Percentiles rank a stretch among this genome's conserved stretches.
Conservation (phyloP, 352 stramenopile genomes). For the Pythium coloratum region DNA sequence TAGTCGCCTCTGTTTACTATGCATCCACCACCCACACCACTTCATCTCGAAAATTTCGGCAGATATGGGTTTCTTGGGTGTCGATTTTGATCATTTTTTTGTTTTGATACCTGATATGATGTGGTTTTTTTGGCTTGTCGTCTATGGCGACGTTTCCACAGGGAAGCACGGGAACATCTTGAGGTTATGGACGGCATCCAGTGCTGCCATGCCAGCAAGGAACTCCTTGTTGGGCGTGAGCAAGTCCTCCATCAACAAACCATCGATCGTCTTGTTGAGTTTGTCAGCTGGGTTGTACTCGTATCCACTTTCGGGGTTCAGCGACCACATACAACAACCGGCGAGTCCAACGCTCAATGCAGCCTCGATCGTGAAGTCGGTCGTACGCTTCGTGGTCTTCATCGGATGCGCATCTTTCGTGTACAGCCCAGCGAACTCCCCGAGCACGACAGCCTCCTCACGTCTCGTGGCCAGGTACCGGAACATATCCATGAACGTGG, state of each 20-base stretch:
- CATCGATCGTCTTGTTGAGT: slow-evolving; percentile 57
- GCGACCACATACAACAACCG: slow-evolving; percentile 82
- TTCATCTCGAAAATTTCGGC: too few relatives aligned
- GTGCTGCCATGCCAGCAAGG: slow-evolving; percentile 53
- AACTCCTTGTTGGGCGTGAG: slow-evolving; percentile 66
- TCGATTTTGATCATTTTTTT: too few relatives aligned
- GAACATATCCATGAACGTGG: slow-evolving; percentile 80
- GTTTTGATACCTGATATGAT: too few relatives aligned
- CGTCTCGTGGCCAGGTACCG: slow-evolving; percentile 45
- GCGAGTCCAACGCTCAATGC: slow-evolving; percentile 43
- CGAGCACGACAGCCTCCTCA: slow-evolving; percentile 47
- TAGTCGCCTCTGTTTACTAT: too few relatives aligned
- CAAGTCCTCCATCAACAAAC: slow-evolving; percentile 70
- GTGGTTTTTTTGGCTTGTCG: too few relatives aligned
- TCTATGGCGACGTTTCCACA: not conserved
- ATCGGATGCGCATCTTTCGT: slow-evolving; percentile 59
- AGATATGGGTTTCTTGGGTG: too few relatives aligned
- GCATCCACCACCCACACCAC: too few relatives aligned
- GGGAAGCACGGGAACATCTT: slow-evolving; percentile 66
- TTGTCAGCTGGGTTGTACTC: slow-evolving; percentile 68
- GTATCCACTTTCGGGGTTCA: slow-evolving; percentile 82
- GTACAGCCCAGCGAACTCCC: slow-evolving; percentile 77
- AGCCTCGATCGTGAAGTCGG: slow-evolving; percentile 69
- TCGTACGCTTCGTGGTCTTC: slow-evolving; percentile 74
- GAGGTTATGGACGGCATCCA: slow-evolving; percentile 65